phyloP scores from a whole-genome alignment of 1,139 yeast species.

The Yamadazyma conglobata region DNA sequence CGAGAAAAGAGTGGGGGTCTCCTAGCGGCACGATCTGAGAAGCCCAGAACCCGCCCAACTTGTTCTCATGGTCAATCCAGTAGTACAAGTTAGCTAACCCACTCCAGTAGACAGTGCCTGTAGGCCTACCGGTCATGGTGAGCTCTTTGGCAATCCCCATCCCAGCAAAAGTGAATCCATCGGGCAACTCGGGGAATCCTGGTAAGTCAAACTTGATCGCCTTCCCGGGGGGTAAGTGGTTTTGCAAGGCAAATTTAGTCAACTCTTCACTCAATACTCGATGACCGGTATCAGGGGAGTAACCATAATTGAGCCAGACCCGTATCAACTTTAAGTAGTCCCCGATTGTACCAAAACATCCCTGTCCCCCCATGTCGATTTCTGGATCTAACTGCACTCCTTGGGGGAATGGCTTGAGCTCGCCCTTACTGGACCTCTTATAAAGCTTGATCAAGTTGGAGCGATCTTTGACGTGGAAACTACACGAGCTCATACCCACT shows the following conservation, averaged over 20 bases:
- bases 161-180: conserved; percentile 75
- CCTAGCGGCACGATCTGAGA: conserved; percentile 15
- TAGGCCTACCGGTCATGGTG: conserved; percentile 39
- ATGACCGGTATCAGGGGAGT: conserved; percentile 35
- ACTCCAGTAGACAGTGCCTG: conserved; percentile 41
- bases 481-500: conserved; percentile 37
- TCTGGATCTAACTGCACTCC: conserved; percentile 24
- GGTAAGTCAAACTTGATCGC: conserved; percentile 20
- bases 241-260: conserved; percentile 28
- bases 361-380: conserved; percentile 50
- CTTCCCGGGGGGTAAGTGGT: conserved; percentile 32
- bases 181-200: conserved; percentile 47
- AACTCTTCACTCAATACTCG: conserved; percentile 26
- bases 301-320: conserved; percentile 45
- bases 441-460: conserved; percentile 26
- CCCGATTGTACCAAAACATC: conserved; percentile 40
- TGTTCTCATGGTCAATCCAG: conserved; percentile 44
- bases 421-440: conserved; percentile 18
- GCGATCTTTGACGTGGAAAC: conserved; percentile 30
- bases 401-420: conserved; percentile 14
- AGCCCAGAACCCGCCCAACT: conserved; percentile 43
- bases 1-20: conserved; percentile 12
- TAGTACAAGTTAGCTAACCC: conserved; percentile 45
- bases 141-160: conserved; percentile 58
- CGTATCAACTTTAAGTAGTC: conserved; percentile 45